Conservation (phyloP, 176 grass and related monocot genomes). For the Avena insularis region DNA sequence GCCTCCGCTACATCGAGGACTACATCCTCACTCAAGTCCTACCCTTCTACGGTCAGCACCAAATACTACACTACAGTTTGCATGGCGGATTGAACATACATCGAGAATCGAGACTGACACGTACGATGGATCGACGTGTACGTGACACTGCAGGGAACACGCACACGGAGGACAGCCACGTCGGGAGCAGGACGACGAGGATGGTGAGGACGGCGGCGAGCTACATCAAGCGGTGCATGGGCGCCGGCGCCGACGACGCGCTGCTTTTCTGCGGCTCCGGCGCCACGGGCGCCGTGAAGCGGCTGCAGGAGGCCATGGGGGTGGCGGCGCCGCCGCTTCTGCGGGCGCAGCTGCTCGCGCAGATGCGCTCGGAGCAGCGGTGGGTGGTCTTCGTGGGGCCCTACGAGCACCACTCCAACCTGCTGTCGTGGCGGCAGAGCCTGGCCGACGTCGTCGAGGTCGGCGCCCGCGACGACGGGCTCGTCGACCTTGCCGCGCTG, state of each 20-base stretch:
- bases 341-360: not conserved
- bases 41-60: constrained; percentile 69
- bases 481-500: constrained; percentile 60
- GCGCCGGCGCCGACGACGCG: constrained; percentile 53
- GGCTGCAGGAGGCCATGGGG: constrained; percentile 81
- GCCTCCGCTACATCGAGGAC: constrained; percentile 72
- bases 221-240: constrained; percentile 86
- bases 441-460: constrained; percentile 76
- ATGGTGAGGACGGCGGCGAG: constrained; percentile 48
- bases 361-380: constrained; percentile 54
- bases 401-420: constrained; percentile 93
- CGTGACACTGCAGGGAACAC: constrained; percentile 61
- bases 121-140: too few relatives aligned
- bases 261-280: constrained; percentile 83
- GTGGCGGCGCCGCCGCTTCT: constrained; percentile 51
- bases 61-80: not conserved
- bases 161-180: constrained; percentile 86
- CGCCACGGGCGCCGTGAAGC: constrained; percentile 71
- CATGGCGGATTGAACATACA: not conserved
- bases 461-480: constrained; percentile 50
- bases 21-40: constrained; percentile 80
- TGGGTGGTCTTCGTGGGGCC: constrained; percentile 86
- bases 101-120: not conserved
- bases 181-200: constrained; percentile 68
- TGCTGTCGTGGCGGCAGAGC: constrained; percentile 86